These are phyloP conservation scores for Globisporangium alternatum DNA, from an alignment of 352 stramenopile genomes.

Conservation along the genomic window DNA sequence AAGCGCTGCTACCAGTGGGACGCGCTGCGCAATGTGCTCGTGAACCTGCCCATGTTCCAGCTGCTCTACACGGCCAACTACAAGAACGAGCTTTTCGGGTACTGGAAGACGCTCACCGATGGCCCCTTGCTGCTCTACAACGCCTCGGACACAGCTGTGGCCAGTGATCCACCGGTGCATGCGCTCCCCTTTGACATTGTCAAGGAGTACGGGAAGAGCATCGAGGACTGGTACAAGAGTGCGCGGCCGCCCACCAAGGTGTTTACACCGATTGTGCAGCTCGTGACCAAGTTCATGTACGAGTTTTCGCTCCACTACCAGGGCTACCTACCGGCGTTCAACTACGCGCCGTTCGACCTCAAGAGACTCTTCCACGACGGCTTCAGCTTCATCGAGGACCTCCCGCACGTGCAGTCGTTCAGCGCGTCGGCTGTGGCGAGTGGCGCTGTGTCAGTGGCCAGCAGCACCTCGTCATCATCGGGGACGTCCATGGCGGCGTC, in stretches of 20 bases:
- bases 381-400: conserved; percentile 68
- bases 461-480: not conserved
- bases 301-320: conserved; percentile 85
- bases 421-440: conserved; percentile 18
- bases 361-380: conserved; percentile 65
- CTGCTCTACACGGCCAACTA: conserved; percentile 89
- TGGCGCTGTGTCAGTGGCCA: not conserved
- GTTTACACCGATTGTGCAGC: conserved; percentile 71
- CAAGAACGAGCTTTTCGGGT: conserved; percentile 89
- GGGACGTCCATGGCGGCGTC: conserved; percentile 23
- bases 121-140: conserved; percentile 60
- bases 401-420: conserved; percentile 41
- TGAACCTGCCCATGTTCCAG: conserved; percentile 91
- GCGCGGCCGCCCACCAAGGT: conserved; percentile 68
- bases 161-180: conserved; percentile 39
- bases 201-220: conserved; percentile 84
- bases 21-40: conserved; percentile 81
- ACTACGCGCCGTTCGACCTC: conserved; percentile 71
- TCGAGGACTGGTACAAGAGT: conserved; percentile 86
- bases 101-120: conserved; percentile 87
- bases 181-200: conserved; percentile 90
- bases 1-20: conserved; percentile 88
- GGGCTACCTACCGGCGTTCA: conserved; percentile 66
- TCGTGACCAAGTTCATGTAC: conserved; percentile 89
- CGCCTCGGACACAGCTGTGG: conserved; percentile 12